A percentile compares a stretch with the other conserved stretches of the same genome.
These are phyloP conservation scores for Areca catechu DNA, from an alignment of 176 grass and related monocot species.

Conservation along the genomic window DNA sequence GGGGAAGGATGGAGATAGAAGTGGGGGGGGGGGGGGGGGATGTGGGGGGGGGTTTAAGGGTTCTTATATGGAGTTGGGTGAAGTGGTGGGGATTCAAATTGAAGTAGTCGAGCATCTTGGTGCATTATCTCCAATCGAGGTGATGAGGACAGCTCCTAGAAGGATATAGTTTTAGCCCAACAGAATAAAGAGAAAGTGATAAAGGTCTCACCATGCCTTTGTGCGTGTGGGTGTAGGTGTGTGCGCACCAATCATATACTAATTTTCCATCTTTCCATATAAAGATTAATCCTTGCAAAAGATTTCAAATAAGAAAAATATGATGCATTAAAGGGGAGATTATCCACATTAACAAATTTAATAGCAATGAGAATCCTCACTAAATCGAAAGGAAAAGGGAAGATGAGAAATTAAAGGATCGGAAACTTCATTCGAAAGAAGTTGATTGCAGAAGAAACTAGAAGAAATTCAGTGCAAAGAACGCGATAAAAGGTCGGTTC, in stretches of 20 bases:
- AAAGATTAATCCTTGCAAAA: no score
- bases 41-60: not conserved
- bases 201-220: no score
- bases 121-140: not conserved
- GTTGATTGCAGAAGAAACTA: not conserved
- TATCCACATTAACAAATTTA: not conserved
- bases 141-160: not conserved
- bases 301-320: not conserved
- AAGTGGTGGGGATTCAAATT: no score
- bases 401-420: not conserved
- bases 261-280: no score
- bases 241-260: no score
- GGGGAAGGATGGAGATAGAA: not conserved
- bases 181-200: not conserved
- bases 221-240: no score
- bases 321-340: not conserved
- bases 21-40: no score
- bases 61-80: not conserved
- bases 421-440: not conserved
- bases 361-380: no score
- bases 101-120: not conserved
- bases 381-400: no score
- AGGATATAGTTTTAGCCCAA: constrained; percentile 1
- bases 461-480: no score
- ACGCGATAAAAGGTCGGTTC: no score